Base-by-base conservation (phyloP, 2,329 filamentous ascomycete genomes). In the Fusarium sp. region DNA sequence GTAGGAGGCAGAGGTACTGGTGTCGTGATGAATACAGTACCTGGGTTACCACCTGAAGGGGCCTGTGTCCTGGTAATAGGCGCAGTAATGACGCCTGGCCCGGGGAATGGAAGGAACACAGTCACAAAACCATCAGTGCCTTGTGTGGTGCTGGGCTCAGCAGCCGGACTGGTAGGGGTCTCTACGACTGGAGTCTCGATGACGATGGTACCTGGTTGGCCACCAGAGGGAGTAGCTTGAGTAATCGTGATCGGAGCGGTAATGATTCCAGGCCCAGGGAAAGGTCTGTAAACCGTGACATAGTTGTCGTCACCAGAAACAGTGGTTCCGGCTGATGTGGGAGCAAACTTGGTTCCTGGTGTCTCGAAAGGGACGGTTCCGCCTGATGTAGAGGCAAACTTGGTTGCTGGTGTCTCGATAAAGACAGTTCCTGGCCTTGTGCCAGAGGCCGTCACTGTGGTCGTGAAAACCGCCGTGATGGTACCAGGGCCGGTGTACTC, bases 301-400 rank as follows among this genome's bases (percentile, higher is more conserved):
- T 63, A 63, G 9, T 50, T 55, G 10, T 63, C 60, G 2, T 14
- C 50, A 9, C 60, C 60, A 19, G 60, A 50, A 6, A 55, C 29
- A 2, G 59, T 63, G 5, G 52, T 57, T 13, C 32, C 48, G n/a
- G 33, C 43, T 23, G 57, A 37, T 17, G 57, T 56, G 13, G 39
- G 44, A n/a, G n/a, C 41, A 13, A 61, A 46, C 21, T 61, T 61
- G 32, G 51, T 9, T 19, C 57, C 56, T 4, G 57, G 57, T 17
- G 57, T 56, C 49, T 64, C 60, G 3, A 63, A 63, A 9, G 32
- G 61, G 14, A 63, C 49, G 6, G 61, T 63, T 29, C 61, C 61
- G n/a, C 27, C 43, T 19, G 57, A 37, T 17, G 57, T 56, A 14
- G 39, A 39, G 13, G n/a, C 41, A 13, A 61, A 46, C 21, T 61